Evolutionary conservation across 495 filamentous ascomycete species (phyloP).

Genomic region (Aspergillus affinis): DNA sequence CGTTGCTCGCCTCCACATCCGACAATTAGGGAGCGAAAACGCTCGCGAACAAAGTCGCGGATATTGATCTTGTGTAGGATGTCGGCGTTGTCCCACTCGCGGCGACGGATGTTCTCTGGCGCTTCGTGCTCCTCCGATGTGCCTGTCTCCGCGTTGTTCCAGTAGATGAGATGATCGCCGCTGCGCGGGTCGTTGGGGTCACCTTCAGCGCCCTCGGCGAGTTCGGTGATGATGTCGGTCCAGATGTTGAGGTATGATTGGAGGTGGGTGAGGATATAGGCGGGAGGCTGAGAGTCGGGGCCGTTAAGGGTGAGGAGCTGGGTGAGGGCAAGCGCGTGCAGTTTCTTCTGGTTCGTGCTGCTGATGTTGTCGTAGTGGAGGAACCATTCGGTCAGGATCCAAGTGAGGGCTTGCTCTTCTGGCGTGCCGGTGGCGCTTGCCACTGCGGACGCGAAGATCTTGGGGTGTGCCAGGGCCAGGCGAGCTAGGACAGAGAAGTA

Average conservation of each 20-base stretch:
- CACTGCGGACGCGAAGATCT: conserved; percentile 59
- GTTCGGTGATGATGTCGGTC: conserved; percentile 64
- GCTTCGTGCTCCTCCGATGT: conserved; percentile 53
- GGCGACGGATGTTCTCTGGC: conserved; percentile 58
- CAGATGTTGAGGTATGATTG: conserved; percentile 70
- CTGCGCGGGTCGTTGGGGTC: conserved; percentile 38
- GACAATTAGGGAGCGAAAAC: conserved; percentile 63
- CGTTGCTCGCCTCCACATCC: conserved; percentile 66
- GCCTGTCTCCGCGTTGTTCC: conserved; percentile 38
- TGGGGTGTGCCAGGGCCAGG: conserved; percentile 67
- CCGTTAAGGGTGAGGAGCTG: conserved; percentile 67
- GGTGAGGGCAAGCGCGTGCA: conserved; percentile 79
- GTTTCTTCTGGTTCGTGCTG: conserved; percentile 71
- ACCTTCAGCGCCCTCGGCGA: conserved; percentile 50
- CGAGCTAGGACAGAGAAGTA: conserved; percentile 83
- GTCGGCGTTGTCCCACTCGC: conserved; percentile 60
- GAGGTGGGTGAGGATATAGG: conserved; percentile 57
- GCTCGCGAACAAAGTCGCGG: conserved; percentile 66
- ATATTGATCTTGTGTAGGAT: conserved; percentile 70
- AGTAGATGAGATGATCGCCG: conserved; percentile 54
- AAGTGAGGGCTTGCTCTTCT: conserved; percentile 56
- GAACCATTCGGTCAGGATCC: conserved; percentile 89
- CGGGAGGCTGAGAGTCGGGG: conserved; percentile 45
- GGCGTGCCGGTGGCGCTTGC: conserved; percentile 37
- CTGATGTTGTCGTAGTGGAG: conserved; percentile 78